Percentiles rank a stretch among this genome's conserved stretches.
Evolutionary conservation across 2,329 filamentous ascomycete genomes (phyloP).

Genomic region (Biscogniauxia mediterranea): DNA sequence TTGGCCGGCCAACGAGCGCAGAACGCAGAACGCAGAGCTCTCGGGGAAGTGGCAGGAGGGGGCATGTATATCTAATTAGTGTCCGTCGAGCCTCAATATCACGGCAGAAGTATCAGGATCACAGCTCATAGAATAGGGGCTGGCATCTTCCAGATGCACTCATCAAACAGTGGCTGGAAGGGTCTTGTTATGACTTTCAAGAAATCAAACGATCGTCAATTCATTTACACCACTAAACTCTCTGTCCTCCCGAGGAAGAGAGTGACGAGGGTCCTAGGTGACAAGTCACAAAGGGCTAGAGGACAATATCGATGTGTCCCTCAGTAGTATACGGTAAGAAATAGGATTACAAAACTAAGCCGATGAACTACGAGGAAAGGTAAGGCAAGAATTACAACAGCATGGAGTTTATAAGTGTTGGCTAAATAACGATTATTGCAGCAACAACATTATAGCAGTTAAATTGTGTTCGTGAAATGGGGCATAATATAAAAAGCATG

Average conservation of each 20-base stretch:
- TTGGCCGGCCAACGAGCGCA: background rate
- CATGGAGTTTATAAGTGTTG: too few species aligned
- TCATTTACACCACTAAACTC: background rate
- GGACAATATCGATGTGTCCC: too few species aligned
- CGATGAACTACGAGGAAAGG: too few species aligned
- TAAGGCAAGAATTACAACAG: too few species aligned
- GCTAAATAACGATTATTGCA: too few species aligned
- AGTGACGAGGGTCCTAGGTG: background rate
- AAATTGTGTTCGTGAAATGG: too few species aligned
- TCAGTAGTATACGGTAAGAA: too few species aligned
- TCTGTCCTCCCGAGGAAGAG: background rate
- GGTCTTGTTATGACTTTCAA: slow-evolving; percentile 28
- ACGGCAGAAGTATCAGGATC: slow-evolving; percentile 34
- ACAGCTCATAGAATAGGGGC: slow-evolving; percentile 34
- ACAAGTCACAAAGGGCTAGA: too few species aligned
- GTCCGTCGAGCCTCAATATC: slow-evolving; percentile 31
- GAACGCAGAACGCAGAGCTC: background rate
- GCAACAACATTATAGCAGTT: too few species aligned
- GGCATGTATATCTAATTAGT: slow-evolving; percentile 33
- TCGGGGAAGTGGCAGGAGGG: slow-evolving; percentile 28
- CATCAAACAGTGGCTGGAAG: slow-evolving; percentile 32
- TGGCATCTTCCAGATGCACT: slow-evolving; percentile 35
- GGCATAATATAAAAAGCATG: too few species aligned
- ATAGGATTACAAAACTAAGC: too few species aligned
- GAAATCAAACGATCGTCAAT: background rate